Evolutionary conservation across 1,284 basidiomycete genomes (phyloP).

Genomic region (Ceratobasidium sp.): DNA sequence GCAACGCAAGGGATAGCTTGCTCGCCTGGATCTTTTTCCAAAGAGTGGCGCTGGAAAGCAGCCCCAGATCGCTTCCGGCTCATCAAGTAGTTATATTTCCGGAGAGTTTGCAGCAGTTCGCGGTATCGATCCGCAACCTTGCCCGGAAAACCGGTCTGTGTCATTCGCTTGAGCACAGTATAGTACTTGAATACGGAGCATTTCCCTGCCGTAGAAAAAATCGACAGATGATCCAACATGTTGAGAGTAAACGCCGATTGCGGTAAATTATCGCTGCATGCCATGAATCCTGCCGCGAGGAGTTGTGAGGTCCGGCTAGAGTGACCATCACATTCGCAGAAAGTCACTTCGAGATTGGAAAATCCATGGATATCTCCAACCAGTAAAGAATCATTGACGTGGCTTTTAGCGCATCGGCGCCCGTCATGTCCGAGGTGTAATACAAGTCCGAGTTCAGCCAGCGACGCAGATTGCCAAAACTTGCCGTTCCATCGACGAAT

Average conservation of each 20-base stretch:
- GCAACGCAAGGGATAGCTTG: neutral
- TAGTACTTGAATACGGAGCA: neutral
- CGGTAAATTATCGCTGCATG: neutral
- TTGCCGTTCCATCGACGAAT: neutral
- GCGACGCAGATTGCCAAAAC: neutral
- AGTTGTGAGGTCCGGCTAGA: neutral
- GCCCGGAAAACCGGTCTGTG: neutral
- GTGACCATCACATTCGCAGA: neutral
- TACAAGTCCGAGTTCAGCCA: neutral
- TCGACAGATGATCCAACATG: neutral
- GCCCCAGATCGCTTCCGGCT: neutral
- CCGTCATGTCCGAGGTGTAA: constrained; percentile 4
- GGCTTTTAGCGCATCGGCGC: neutral
- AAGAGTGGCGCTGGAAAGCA: neutral
- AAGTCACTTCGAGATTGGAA: neutral
- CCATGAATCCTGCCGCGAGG: neutral
- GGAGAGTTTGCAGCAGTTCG: neutral
- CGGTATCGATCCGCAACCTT: neutral
- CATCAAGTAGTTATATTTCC: neutral
- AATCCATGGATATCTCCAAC: constrained; percentile 8
- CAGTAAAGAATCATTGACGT: neutral
- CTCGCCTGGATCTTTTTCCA: neutral
- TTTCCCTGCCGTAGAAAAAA: neutral
- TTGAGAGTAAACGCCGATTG: neutral
- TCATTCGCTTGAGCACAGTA: neutral